These are phyloP conservation scores for Danielozyma ontarioensis DNA, from an alignment of 805 yeast genomes.

Conservation along the genomic window DNA sequence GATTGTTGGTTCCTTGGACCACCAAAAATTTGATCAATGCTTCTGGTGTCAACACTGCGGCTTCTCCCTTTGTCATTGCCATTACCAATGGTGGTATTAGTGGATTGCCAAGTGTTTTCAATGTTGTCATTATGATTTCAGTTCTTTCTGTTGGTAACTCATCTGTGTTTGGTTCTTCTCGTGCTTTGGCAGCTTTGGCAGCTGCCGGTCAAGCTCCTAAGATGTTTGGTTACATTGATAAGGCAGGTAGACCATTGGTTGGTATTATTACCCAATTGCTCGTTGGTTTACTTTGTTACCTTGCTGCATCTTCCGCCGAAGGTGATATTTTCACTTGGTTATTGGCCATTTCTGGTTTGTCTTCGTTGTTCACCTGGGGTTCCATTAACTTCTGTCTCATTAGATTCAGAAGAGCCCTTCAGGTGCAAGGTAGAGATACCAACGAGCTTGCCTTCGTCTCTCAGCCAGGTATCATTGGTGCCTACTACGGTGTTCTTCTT, in stretches of 20 bases:
- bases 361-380: slow-evolving; percentile 47
- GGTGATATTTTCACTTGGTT: slow-evolving; percentile 43
- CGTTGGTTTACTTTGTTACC: slow-evolving; percentile 40
- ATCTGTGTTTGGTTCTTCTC: slow-evolving; percentile 53
- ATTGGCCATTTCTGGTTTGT: slow-evolving; percentile 44
- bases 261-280: slow-evolving; percentile 37
- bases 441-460: slow-evolving; percentile 66
- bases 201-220: slow-evolving; percentile 43
- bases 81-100: slow-evolving; percentile 60
- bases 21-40: slow-evolving; percentile 12
- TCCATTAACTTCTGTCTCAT: slow-evolving; percentile 40
- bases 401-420: slow-evolving; percentile 55
- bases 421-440: slow-evolving; percentile 59
- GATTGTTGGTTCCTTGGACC: slow-evolving; percentile 68
- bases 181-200: slow-evolving; percentile 43
- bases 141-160: slow-evolving; percentile 72
- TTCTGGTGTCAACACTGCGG: slow-evolving; percentile 51
- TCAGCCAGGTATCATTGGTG: slow-evolving; percentile 64
- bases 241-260: slow-evolving; percentile 45
- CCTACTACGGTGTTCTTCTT: slow-evolving; percentile 54
- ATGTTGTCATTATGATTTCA: slow-evolving; percentile 64
- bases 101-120: slow-evolving; percentile 66
- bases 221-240: slow-evolving; percentile 41
- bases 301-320: slow-evolving; percentile 39
- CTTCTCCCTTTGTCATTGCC: slow-evolving; percentile 74